phyloP scores from a whole-genome alignment of 2,329 filamentous ascomycete genomes.

The Hypoxylon sp. region DNA sequence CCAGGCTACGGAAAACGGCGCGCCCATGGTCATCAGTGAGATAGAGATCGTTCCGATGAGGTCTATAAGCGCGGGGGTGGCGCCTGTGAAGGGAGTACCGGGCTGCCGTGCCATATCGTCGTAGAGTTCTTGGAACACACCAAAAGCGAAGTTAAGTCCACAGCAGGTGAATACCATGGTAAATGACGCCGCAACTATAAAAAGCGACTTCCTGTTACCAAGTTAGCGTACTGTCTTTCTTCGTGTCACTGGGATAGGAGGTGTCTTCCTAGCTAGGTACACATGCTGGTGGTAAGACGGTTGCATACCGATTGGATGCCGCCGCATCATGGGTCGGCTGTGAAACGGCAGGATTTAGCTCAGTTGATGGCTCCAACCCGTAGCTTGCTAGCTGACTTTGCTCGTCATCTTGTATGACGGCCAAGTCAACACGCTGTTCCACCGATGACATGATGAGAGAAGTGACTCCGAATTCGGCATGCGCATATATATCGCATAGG shows the following conservation, averaged over 20 bases:
- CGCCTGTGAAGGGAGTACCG: slow-evolving; percentile 17
- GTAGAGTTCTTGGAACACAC: slow-evolving; percentile 24
- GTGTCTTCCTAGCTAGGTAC: background rate
- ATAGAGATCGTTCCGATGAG: slow-evolving; percentile 23
- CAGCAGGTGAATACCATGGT: slow-evolving; percentile 21
- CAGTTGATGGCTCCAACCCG: background rate
- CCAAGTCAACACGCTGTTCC: background rate
- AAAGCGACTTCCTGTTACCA: slow-evolving; percentile 14
- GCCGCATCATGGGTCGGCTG: background rate
- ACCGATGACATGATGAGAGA: background rate
- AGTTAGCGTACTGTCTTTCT: background rate
- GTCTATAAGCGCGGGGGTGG: slow-evolving; percentile 16
- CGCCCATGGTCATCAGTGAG: slow-evolving; percentile 18
- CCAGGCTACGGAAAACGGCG: slow-evolving; percentile 19
- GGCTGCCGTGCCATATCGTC: slow-evolving; percentile 15
- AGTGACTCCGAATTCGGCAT: background rate
- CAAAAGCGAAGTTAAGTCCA: slow-evolving; percentile 18
- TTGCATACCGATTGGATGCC: slow-evolving; percentile 11
- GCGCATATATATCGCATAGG: background rate
- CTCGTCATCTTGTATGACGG: background rate
- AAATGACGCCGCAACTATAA: slow-evolving; percentile 23
- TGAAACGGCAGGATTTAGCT: background rate
- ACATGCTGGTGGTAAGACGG: background rate
- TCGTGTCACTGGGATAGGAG: background rate
- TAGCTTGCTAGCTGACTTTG: background rate